Percentiles rank a stretch among this genome's conserved stretches.
Conservation (phyloP, 192 early-diverging fungal genomes). For the Funneliformis mosseae region DNA sequence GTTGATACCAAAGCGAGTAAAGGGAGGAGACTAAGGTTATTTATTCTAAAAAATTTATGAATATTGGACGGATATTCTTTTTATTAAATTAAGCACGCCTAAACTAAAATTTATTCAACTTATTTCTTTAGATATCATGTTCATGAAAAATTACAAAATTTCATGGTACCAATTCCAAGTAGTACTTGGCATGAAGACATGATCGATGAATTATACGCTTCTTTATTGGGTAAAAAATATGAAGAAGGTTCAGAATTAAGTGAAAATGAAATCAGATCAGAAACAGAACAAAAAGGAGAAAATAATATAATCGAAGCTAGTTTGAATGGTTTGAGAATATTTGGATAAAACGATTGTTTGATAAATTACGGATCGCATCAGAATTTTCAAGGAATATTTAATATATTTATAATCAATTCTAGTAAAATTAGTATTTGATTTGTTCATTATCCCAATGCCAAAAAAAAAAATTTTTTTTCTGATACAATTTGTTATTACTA, state of each 20-base stretch:
- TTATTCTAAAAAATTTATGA: neutral
- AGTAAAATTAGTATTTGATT: no score
- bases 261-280: neutral
- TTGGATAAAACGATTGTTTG: neutral
- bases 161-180: constrained; percentile 91
- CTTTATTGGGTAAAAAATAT: constrained; percentile 73
- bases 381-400: no score
- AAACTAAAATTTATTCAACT: neutral
- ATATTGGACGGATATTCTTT: neutral
- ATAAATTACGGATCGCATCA: no score
- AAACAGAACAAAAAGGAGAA: neutral
- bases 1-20: constrained; percentile 92
- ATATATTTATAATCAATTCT: no score
- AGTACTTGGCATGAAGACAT: constrained; percentile 94
- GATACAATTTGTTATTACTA: no score
- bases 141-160: constrained; percentile 96
- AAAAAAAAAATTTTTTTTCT: no score
- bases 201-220: constrained; percentile 87
- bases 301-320: neutral
- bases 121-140: constrained; percentile 71
- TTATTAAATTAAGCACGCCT: neutral
- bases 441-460: no score
- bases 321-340: neutral
- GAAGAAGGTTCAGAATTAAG: neutral
- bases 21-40: constrained; percentile 80